phyloP scores from a whole-genome alignment of 148 eudicot species.

The Rhododendron griersonianum region DNA sequence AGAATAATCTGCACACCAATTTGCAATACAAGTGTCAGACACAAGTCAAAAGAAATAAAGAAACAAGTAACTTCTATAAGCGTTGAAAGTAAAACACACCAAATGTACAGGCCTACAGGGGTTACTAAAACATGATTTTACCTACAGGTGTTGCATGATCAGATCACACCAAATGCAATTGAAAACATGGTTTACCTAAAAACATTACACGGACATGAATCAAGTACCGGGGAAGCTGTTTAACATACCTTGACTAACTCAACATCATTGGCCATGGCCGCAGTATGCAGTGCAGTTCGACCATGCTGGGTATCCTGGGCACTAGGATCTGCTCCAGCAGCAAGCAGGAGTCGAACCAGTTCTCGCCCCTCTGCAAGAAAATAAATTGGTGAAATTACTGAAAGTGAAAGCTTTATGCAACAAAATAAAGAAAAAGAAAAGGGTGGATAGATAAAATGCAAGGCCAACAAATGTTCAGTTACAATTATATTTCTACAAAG shows the following conservation, averaged over 20 bases:
- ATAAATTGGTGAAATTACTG: not conserved
- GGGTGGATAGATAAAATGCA: not conserved
- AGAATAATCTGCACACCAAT: slow-evolving; percentile 61
- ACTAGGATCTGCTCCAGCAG: slow-evolving; percentile 88
- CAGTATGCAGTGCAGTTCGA: slow-evolving; percentile 84
- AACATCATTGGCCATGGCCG: slow-evolving; percentile 91
- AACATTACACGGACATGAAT: not conserved
- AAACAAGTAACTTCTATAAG: not conserved
- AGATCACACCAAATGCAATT: not conserved
- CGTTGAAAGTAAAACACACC: not conserved
- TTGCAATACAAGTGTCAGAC: not conserved
- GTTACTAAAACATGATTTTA: not conserved
- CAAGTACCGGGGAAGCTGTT: not conserved
- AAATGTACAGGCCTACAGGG: not conserved
- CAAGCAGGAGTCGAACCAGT: slow-evolving; percentile 70
- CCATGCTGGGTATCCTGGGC: slow-evolving; percentile 77
- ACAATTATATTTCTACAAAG: not conserved
- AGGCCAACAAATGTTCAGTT: not conserved
- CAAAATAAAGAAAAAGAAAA: not conserved
- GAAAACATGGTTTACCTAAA: not conserved
- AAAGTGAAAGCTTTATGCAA: not conserved
- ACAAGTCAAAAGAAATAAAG: not conserved
- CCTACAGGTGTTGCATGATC: too few relatives aligned
- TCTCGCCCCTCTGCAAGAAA: slow-evolving; percentile 81
- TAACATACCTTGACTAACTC: slow-evolving; percentile 77